Percentiles rank a stretch among this genome's conserved stretches.
Evolutionary conservation across 768 basidiomycete genomes (phyloP).

Genomic region (Lactarius akahatsu): DNA sequence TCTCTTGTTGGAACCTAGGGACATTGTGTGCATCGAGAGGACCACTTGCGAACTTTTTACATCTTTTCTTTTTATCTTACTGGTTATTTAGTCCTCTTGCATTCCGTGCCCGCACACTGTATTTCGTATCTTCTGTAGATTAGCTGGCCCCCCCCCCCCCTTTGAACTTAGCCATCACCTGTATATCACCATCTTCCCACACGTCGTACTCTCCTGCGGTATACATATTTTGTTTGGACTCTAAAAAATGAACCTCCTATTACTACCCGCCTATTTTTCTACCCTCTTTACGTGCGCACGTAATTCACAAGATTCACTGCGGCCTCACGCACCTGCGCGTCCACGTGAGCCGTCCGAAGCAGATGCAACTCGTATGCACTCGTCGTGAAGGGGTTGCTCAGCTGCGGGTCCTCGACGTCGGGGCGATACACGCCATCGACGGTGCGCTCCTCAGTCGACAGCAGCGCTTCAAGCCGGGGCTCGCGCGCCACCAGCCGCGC

Average conservation of each 20-base stretch:
- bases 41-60: constrained; percentile 12
- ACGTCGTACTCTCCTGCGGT: constrained; percentile 8
- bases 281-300: constrained; percentile 36
- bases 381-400: constrained; percentile 78
- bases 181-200: constrained; percentile 27
- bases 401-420: constrained; percentile 85
- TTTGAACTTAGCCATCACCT: constrained; percentile 8
- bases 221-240: constrained; percentile 8
- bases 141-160: constrained; percentile 7
- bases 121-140: constrained; percentile 26
- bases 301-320: constrained; percentile 58
- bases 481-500: constrained; percentile 70
- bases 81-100: constrained; percentile 19
- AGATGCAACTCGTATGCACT: constrained; percentile 83
- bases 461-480: constrained; percentile 74
- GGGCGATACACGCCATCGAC: constrained; percentile 83
- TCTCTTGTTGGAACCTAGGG: constrained; percentile 25
- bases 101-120: constrained; percentile 9
- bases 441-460: constrained; percentile 84
- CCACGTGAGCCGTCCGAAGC: constrained; percentile 59
- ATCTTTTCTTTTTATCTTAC: constrained; percentile 20
- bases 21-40: constrained; percentile 23
- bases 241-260: neutral
- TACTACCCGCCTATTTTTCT: neutral
- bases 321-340: constrained; percentile 64